Percentiles rank a stretch among this genome's conserved stretches.
These are phyloP conservation scores for Rhodotorula sp. DNA, from an alignment of 1,284 basidiomycete species.

Conservation along the genomic window DNA sequence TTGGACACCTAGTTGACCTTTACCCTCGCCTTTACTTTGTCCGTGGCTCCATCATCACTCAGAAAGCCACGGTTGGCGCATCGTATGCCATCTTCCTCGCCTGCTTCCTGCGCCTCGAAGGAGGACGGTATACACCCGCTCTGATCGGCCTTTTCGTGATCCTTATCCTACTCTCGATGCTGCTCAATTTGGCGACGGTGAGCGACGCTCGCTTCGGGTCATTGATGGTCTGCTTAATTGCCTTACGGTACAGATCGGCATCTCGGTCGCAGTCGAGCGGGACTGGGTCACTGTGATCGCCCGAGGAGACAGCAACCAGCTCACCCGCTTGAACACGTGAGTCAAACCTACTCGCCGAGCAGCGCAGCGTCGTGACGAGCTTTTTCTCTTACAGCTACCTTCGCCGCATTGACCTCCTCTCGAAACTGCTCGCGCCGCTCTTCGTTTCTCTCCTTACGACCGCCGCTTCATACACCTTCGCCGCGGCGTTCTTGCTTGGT, in stretches of 20 bases:
- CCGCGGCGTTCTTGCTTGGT: slow-evolving; percentile 44
- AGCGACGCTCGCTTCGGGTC: neutral
- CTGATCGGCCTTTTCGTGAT: slow-evolving; percentile 48
- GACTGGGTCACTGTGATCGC: slow-evolving; percentile 59
- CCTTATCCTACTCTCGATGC: slow-evolving; percentile 53
- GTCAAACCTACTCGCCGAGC: too few species aligned
- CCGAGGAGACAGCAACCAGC: slow-evolving; percentile 43
- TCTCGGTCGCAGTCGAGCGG: slow-evolving; percentile 59
- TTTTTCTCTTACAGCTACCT: slow-evolving; percentile 42
- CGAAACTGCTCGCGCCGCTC: slow-evolving; percentile 59
- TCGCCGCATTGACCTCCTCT: slow-evolving; percentile 59
- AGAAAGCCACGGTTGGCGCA: slow-evolving; percentile 53
- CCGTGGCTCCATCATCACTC: slow-evolving; percentile 53
- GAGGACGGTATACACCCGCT: neutral
- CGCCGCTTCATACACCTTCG: slow-evolving; percentile 45
- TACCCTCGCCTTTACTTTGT: slow-evolving; percentile 53
- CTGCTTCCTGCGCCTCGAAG: slow-evolving; percentile 41
- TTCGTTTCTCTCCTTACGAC: slow-evolving; percentile 59
- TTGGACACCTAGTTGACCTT: slow-evolving; percentile 56
- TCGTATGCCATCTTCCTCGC: slow-evolving; percentile 53
- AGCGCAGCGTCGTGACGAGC: too few species aligned
- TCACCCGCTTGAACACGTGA: slow-evolving; percentile 49
- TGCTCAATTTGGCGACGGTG: slow-evolving; percentile 50
- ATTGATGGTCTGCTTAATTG: fast-evolving
- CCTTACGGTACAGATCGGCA: slow-evolving; percentile 49